Conservation (phyloP, 176 grass and related monocot genomes). For the Areca catechu region DNA sequence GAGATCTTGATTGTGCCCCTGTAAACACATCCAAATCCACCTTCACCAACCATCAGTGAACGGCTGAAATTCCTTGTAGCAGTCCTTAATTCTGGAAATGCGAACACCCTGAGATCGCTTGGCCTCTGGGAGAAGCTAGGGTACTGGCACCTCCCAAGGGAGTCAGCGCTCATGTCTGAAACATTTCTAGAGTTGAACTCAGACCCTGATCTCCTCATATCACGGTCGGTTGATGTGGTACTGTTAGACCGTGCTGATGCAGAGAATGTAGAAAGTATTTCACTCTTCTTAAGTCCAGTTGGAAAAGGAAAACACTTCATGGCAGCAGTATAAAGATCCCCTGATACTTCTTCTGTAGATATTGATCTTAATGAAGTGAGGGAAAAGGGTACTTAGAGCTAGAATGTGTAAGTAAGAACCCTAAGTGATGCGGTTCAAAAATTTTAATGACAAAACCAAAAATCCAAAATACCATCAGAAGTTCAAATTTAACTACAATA, state of each 20-base stretch:
- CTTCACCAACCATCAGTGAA: slow-evolving; percentile 88
- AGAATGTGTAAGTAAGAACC: no score
- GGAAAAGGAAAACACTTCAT: slow-evolving; percentile 76
- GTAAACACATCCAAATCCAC: slow-evolving; percentile 88
- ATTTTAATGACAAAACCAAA: no score
- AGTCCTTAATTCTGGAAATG: slow-evolving; percentile 69
- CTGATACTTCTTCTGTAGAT: not conserved
- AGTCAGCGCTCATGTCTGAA: slow-evolving; percentile 46
- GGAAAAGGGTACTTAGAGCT: no score
- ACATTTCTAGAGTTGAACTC: slow-evolving; percentile 54
- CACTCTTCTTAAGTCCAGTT: slow-evolving; percentile 25
- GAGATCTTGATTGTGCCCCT: slow-evolving; percentile 56
- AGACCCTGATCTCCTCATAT: slow-evolving; percentile 53
- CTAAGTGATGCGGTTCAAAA: no score
- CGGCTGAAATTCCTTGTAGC: slow-evolving; percentile 84
- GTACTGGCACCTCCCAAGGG: slow-evolving; percentile 50
- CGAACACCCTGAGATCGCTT: slow-evolving; percentile 73
- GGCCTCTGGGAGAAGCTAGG: slow-evolving; percentile 76
- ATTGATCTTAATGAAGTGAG: no score
- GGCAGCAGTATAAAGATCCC: slow-evolving; percentile 10
- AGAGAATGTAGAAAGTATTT: slow-evolving; percentile 23
- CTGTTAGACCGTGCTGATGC: slow-evolving; percentile 61
- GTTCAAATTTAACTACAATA: no score
- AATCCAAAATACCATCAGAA: no score
- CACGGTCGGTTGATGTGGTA: slow-evolving; percentile 56